phyloP scores from a whole-genome alignment of 345 rosid genomes.

The Lepidium sativum region DNA sequence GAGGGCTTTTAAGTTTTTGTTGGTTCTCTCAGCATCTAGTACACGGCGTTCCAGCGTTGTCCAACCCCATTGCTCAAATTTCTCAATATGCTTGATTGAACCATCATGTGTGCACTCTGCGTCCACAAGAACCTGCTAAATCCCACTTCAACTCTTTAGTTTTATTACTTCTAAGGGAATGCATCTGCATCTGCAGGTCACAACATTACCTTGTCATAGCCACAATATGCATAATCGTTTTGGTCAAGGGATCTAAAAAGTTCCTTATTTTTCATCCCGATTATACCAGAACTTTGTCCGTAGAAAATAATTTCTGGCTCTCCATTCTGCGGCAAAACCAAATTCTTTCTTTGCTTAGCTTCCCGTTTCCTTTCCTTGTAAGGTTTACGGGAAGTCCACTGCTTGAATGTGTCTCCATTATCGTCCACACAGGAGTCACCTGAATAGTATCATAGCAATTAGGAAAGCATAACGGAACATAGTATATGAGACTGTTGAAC shows the following conservation, averaged over 20 bases:
- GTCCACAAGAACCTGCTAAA: slow-evolving; percentile 82
- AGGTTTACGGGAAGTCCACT: slow-evolving; percentile 78
- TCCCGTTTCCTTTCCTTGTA: slow-evolving; percentile 82
- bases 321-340: slow-evolving; percentile 32
- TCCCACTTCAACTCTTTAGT: background rate
- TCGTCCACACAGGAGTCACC: slow-evolving; percentile 37
- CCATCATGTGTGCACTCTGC: slow-evolving; percentile 99
- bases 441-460: slow-evolving; percentile 38
- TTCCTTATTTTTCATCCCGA: slow-evolving; percentile 54
- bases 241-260: slow-evolving; percentile 31
- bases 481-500: background rate
- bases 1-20: slow-evolving; percentile 49
- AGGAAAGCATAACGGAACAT: slow-evolving; percentile 30
- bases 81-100: slow-evolving; percentile 75
- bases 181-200: background rate
- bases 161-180: background rate
- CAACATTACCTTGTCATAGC: slow-evolving; percentile 74
- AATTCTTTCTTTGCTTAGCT: slow-evolving; percentile 36
- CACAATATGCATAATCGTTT: slow-evolving; percentile 30
- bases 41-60: slow-evolving; percentile 81
- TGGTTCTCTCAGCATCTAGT: slow-evolving; percentile 70
- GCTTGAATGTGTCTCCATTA: slow-evolving; percentile 37
- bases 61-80: slow-evolving; percentile 98
- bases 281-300: slow-evolving; percentile 62
- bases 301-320: slow-evolving; percentile 65